Conservation (phyloP, 2,329 filamentous ascomycete species). For the Penicillium expansum region DNA sequence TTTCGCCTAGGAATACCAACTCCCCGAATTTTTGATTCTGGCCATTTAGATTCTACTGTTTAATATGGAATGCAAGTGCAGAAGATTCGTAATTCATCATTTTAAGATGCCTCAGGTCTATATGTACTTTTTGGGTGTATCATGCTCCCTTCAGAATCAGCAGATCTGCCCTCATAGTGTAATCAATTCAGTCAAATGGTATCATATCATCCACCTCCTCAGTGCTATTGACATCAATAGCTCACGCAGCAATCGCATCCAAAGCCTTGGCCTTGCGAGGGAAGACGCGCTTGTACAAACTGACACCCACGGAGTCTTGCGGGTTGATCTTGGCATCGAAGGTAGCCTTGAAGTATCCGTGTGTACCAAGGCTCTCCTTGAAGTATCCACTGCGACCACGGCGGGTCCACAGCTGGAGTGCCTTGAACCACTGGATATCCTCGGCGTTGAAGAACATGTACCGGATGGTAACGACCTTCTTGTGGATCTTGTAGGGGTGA, state of each 20-base stretch:
- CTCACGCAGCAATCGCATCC: constrained; percentile 34
- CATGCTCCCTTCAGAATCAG: constrained; percentile 5
- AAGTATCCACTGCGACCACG: constrained; percentile 83
- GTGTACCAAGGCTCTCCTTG: constrained; percentile 91
- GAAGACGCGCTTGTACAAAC: constrained; percentile 81
- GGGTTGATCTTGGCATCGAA: constrained; percentile 97
- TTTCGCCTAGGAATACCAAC: not conserved
- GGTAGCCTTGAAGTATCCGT: constrained; percentile 99
- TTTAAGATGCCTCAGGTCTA: constrained; percentile 27
- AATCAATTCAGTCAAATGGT: constrained; percentile 28
- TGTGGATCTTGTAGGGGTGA: constrained; percentile 98
- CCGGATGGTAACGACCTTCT: constrained; percentile 90
- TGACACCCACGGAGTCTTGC: constrained; percentile 88
- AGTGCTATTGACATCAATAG: not conserved
- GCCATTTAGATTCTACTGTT: not conserved
- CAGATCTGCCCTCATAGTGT: constrained; percentile 11
- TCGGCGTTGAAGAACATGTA: constrained; percentile 99
- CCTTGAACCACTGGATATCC: constrained; percentile 97
- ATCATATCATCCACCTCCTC: constrained; percentile 28
- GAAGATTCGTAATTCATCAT: constrained; percentile 32
- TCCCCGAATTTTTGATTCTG: not conserved
- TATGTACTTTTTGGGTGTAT: constrained; percentile 28
- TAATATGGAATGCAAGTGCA: constrained; percentile 1
- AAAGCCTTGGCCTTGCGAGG: constrained; percentile 64
- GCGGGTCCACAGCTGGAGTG: constrained; percentile 89